phyloP scores from a whole-genome alignment of 495 filamentous ascomycete genomes.

The Patellaria atrata region DNA sequence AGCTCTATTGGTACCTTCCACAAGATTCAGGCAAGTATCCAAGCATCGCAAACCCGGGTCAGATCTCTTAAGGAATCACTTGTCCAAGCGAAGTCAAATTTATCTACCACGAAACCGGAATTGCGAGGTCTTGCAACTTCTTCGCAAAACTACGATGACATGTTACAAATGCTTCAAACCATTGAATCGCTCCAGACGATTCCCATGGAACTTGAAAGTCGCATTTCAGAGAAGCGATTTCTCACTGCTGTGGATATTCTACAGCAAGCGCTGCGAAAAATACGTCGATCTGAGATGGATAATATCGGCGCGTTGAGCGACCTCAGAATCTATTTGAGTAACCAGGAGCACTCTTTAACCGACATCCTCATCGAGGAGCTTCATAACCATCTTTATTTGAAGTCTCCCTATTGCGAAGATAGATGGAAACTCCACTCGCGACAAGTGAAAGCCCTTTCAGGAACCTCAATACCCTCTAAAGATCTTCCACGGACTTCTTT shows the following conservation, averaged over 20 bases:
- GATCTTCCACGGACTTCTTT: conserved; percentile 46
- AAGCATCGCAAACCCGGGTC: conserved; percentile 72
- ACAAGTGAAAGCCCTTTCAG: conserved; percentile 5
- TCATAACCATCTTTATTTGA: conserved; percentile 93
- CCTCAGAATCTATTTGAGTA: conserved; percentile 72
- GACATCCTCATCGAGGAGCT: conserved; percentile 94
- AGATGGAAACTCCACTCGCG: conserved; percentile 62
- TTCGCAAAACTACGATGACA: conserved; percentile 82
- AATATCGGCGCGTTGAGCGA: conserved; percentile 82
- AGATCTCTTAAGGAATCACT: conserved; percentile 70
- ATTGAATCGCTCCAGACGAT: conserved; percentile 84
- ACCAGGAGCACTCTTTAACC: conserved; percentile 77
- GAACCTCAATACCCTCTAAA: not conserved
- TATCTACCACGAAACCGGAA: conserved; percentile 80
- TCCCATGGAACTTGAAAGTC: conserved; percentile 81
- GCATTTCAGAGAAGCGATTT: conserved; percentile 93
- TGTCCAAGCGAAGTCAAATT: conserved; percentile 61
- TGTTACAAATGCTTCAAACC: conserved; percentile 67
- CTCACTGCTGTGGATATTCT: conserved; percentile 82
- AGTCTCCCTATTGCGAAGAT: conserved; percentile 90
- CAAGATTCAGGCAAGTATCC: conserved; percentile 90
- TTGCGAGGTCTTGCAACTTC: conserved; percentile 71
- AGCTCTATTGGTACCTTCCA: conserved; percentile 98
- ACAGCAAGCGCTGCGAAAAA: conserved; percentile 66
- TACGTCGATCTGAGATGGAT: conserved; percentile 79